These are phyloP conservation scores for Selenicereus undatus DNA, from an alignment of 148 eudicot genomes.

Conservation along the genomic window DNA sequence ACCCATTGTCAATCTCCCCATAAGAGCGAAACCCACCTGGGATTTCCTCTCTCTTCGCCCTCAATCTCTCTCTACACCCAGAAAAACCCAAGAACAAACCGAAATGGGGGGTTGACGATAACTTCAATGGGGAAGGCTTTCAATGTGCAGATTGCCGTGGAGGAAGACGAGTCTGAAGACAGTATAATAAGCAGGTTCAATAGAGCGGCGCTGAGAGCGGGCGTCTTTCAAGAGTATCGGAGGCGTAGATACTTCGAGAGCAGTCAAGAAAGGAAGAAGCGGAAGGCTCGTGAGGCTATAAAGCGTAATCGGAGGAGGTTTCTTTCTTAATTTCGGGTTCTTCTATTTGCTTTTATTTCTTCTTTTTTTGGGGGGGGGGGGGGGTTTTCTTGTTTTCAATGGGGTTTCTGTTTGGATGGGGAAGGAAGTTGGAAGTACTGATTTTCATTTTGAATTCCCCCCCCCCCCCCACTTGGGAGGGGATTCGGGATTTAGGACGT, in stretches of 20 bases:
- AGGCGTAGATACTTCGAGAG: slow-evolving; percentile 42
- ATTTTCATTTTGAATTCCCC: not conserved
- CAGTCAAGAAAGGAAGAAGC: slow-evolving; percentile 39
- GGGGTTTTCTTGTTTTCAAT: not conserved
- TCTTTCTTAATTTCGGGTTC: not conserved
- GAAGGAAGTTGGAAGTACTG: not conserved
- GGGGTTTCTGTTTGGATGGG: not conserved
- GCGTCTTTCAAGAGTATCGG: slow-evolving; percentile 43
- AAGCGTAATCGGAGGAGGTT: slow-evolving; percentile 35
- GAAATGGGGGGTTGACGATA: slow-evolving; percentile 17
- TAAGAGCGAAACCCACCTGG: not conserved
- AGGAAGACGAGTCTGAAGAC: slow-evolving; percentile 44
- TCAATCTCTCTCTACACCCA: slow-evolving; percentile 24
- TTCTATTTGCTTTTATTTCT: not conserved
- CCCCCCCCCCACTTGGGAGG: too few relatives aligned
- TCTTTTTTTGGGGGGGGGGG: not conserved
- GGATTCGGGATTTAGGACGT: not conserved
- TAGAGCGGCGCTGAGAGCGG: slow-evolving; percentile 41
- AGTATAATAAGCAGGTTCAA: slow-evolving; percentile 36
- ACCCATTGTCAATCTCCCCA: not conserved
- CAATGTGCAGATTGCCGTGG: slow-evolving; percentile 47
- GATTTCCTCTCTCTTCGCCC: slow-evolving; percentile 11
- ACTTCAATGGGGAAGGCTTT: slow-evolving; percentile 29
- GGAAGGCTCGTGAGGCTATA: slow-evolving; percentile 50
- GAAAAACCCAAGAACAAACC: slow-evolving; percentile 8